Conservation (phyloP, 305 asterid species). For the Striga hermonthica region DNA sequence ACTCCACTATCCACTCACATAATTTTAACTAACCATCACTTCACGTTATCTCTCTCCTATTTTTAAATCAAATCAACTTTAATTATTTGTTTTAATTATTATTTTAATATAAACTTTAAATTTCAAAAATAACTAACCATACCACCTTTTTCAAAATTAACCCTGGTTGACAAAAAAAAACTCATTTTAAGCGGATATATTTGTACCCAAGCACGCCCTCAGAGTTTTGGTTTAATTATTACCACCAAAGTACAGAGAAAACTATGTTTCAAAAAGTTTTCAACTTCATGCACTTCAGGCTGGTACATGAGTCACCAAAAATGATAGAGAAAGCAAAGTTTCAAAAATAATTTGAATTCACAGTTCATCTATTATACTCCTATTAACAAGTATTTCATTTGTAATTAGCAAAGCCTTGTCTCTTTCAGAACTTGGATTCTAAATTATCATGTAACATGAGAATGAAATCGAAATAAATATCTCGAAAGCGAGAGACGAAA, state of each 20-base stretch:
- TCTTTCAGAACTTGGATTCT: neutral
- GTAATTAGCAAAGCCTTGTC: neutral
- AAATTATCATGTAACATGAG: slow-evolving; percentile 3
- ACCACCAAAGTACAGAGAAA: slow-evolving; percentile 10
- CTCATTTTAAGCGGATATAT: no score
- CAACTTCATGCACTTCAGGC: neutral
- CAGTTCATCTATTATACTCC: neutral
- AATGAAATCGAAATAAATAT: slow-evolving; percentile 1
- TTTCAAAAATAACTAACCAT: no score
- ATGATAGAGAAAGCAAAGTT: slow-evolving; percentile 6
- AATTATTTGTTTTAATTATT: no score
- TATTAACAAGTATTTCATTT: slow-evolving; percentile 13
- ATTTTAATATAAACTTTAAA: no score
- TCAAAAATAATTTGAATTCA: neutral
- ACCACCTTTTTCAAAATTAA: no score
- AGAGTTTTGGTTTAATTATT: slow-evolving; percentile 11
- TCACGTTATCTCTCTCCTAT: no score
- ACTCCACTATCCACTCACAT: no score
- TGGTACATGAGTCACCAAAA: neutral
- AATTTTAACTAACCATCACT: no score
- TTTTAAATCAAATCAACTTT: no score
- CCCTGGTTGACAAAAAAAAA: no score
- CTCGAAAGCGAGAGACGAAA: slow-evolving; percentile 4
- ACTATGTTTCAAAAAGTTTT: neutral
- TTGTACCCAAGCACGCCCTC: no score